Base-by-base conservation (phyloP, 176 grass and related monocot genomes). In the Urochloa ruziziensis region DNA sequence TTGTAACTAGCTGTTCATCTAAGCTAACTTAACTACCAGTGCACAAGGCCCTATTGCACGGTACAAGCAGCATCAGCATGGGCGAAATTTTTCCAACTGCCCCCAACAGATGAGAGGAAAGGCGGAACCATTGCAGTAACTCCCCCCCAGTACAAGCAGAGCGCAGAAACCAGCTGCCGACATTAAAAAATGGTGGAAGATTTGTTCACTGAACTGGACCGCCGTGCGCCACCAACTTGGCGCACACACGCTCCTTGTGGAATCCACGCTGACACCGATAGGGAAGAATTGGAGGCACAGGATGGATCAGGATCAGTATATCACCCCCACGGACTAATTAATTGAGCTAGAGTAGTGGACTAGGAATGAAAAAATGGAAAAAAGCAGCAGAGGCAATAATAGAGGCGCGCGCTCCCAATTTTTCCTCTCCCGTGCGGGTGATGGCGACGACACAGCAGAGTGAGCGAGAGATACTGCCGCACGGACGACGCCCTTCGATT, bases 91-190 rank as follows among this genome's bases (percentile, higher is more conserved):
- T 61, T 58, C 33, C 44, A 71, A 21, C 30, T 61, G 19, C 5
- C 40, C 83, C 21, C 36, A 86, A 58, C 16, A 3, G 59, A 72
- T 21, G 56, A 28, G 2, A 69, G 47, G 49, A 62, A 83, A 73
- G 67, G 5, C 0, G 14, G 34, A 63, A 57, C 77, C 67, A 32
- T 43, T 5, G 34, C 54, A 59, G 13, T 60, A 24, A 77, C 25
- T 77, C 77, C 64, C n/a, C n/a, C n/a, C 64, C 59, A 48, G 73
- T 37, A 66, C 64, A 82, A 86, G 47, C 70, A 67, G n/a, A n/a
- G 57, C 52, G 72, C 71, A 86, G 72, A 90, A 29, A 36, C 43
- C 28, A 71, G 71, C 78, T 56, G 16, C 10, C 10, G 4, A 12
- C 46, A 89, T 71, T 44, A 70, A 77, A n/a, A 81, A 46, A 35